Conservation (phyloP, 1,139 yeast genomes). For the Zygoascus hellenicus region DNA sequence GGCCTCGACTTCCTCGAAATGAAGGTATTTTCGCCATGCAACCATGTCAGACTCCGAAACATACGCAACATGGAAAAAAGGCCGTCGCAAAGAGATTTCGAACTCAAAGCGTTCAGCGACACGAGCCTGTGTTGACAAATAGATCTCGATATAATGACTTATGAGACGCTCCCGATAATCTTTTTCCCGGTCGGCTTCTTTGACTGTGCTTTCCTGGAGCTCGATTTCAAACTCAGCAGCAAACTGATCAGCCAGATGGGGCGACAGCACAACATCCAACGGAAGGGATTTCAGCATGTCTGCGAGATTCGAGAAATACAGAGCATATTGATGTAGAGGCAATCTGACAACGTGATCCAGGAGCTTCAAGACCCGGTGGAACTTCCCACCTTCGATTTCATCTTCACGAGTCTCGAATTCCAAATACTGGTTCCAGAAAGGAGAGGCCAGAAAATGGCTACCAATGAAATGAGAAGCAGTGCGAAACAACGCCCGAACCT, state of each 20-base stretch:
- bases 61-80: slow-evolving; percentile 45
- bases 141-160: slow-evolving; percentile 40
- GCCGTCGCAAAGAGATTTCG: slow-evolving; percentile 53
- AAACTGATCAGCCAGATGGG: slow-evolving; percentile 25
- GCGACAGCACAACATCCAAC: slow-evolving; percentile 24
- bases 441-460: slow-evolving; percentile 62
- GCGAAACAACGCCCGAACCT: slow-evolving; percentile 45
- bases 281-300: slow-evolving; percentile 24
- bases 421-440: slow-evolving; percentile 70
- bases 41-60: slow-evolving; percentile 44
- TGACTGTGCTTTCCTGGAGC: slow-evolving; percentile 8
- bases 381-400: slow-evolving; percentile 28
- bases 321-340: slow-evolving; percentile 73
- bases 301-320: slow-evolving; percentile 39
- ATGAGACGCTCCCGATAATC: slow-evolving; percentile 30
- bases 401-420: slow-evolving; percentile 41
- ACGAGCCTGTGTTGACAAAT: slow-evolving; percentile 56
- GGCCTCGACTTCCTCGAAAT: slow-evolving; percentile 42
- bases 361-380: slow-evolving; percentile 33
- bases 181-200: background rate
- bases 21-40: slow-evolving; percentile 58
- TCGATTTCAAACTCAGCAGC: slow-evolving; percentile 29
- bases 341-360: slow-evolving; percentile 59
- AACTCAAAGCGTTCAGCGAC: slow-evolving; percentile 51
- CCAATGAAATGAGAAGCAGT: slow-evolving; percentile 62